Evolutionary conservation across 2,329 filamentous ascomycete genomes (phyloP), one percentile per base, ranked within the genome.

Genomic region (Sordariomycetes sp.): DNA sequence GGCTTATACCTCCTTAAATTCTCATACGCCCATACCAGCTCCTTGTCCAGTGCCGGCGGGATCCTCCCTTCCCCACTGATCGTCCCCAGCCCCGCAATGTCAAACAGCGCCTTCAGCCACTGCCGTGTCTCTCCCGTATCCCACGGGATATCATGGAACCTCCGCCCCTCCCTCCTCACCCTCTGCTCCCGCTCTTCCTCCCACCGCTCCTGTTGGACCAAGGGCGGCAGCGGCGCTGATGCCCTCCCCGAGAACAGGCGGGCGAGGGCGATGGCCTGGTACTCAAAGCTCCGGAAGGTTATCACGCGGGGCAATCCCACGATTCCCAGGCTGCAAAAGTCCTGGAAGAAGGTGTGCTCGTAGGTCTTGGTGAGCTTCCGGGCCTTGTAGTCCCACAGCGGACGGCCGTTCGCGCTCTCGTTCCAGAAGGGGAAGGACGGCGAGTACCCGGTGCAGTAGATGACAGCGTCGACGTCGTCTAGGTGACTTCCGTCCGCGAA

Each of bases 221-320:
- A n/a, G 0, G 70, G 56, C 0, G 78, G 78, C 3, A 81, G 69
- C 2, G 68, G 54, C 0, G 62, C 59, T 0, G 70, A 63, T 34
- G 75, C 72, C 16, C 79, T 68, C 0, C 70, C 69, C 0, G 78
- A 67, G 62, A 75, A 80, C 0, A 80, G 62, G 2, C 79, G 70
- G 3, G 79, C 78, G 0, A 82, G 66, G 1, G 79, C 78, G 48
- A 81, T 69, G 1, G 77, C 79, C 64, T 82, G 79, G 60, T 82
- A 82, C 64, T 82, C 79, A 60, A 81, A 81, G 40, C 75, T 77
- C 7, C 79, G 67, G 59, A 81, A 82, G 0, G 78, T 81, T 14
- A 79, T 65, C 0, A 75, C 74, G 0, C 78, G 73, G 1, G 79
- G 79, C 6, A 81, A 64, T 0, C 80, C 81, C 0, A 83, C 72